Evolutionary conservation across 768 basidiomycete species (phyloP), one percentile per base, ranked within the genome.

Genomic region (Lentinus tigrinus): DNA sequence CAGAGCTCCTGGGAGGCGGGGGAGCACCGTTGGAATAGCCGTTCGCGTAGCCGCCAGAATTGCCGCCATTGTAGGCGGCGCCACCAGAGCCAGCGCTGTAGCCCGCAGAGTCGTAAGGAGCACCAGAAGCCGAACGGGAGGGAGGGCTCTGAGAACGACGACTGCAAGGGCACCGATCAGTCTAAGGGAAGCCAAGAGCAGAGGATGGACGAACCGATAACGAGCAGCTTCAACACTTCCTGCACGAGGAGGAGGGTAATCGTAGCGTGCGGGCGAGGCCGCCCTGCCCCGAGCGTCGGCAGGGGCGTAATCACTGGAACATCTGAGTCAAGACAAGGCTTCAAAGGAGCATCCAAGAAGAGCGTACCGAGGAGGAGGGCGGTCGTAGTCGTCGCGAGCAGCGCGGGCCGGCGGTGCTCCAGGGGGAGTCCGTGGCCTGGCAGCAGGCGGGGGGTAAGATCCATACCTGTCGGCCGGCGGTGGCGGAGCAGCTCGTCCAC

Each of bases 71-170:
- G 63, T 68, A 68, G n/a, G 66, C 42, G 26, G 68, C 60, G 28
- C 52, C 67, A 26, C 60, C 57, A 57, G 67, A 48, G 56, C 62
- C 42, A 55, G 70, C 69, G 47, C 79, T 67, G 65, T 85, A 85
- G 39, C 52, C 52, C n/a, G 74, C 70, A 58, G 70, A 65, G 49
- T 87, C 85, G 71, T 86, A 87, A 50, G 75, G 71, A 64, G 64
- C 66, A 23, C 71, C 70, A 66, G 67, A 63, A 39, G 73, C 70
- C 58, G 82, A 74, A 42, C 83, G 77, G 56, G 81, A 73, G 60
- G 81, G 79, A 55, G 86, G 87, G 65, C 89, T 91, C 65, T 84
- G 79, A 34, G 90, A 92, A 52, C 89, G 86, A 64, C 89, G 86
- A 56, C 88, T 88, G 58, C 31, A 48, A 40, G 21, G 47, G 7